A percentile compares a stretch with the other conserved stretches of the same genome.
phyloP scores from a whole-genome alignment of 768 basidiomycete species.

The Kwoniella pini region DNA sequence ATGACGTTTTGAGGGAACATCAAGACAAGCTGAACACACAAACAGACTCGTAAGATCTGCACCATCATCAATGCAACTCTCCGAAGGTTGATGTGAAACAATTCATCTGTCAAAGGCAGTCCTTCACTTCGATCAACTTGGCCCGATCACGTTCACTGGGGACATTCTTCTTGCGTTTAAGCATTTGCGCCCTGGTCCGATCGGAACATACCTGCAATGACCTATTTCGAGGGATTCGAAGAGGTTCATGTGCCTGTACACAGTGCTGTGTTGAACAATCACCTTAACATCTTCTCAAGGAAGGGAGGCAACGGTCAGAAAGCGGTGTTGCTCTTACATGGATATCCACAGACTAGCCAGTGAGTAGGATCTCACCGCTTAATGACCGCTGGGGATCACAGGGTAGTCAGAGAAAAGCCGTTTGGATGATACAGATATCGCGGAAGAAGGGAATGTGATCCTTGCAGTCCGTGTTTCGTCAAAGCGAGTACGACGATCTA shows the following conservation, averaged over 20 bases:
- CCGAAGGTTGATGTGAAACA: background rate
- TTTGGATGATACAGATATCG: background rate
- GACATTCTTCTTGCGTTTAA: too few relatives aligned
- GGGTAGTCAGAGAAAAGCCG: too few relatives aligned
- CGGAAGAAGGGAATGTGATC: background rate
- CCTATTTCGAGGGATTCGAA: slow-evolving; percentile 19
- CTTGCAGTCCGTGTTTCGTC: too few relatives aligned
- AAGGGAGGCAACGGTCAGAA: slow-evolving; percentile 21
- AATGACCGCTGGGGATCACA: background rate
- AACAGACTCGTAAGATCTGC: background rate
- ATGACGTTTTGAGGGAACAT: background rate
- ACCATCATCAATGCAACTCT: background rate
- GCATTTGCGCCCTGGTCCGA: background rate
- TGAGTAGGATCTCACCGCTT: slow-evolving; percentile 11
- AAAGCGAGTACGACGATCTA: too few relatives aligned
- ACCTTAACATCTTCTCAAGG: slow-evolving; percentile 12
- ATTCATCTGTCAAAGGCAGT: background rate
- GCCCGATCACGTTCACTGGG: too few relatives aligned
- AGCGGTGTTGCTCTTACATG: slow-evolving; percentile 38
- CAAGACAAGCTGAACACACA: too few relatives aligned
- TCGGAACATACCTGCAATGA: slow-evolving; percentile 4
- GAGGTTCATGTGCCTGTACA: slow-evolving; percentile 8
- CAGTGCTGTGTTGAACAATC: slow-evolving; percentile 7
- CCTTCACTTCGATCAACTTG: background rate
- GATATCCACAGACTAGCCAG: slow-evolving; percentile 41